phyloP scores from a whole-genome alignment of 208 protist species.

The Leishmania gerbilli region DNA sequence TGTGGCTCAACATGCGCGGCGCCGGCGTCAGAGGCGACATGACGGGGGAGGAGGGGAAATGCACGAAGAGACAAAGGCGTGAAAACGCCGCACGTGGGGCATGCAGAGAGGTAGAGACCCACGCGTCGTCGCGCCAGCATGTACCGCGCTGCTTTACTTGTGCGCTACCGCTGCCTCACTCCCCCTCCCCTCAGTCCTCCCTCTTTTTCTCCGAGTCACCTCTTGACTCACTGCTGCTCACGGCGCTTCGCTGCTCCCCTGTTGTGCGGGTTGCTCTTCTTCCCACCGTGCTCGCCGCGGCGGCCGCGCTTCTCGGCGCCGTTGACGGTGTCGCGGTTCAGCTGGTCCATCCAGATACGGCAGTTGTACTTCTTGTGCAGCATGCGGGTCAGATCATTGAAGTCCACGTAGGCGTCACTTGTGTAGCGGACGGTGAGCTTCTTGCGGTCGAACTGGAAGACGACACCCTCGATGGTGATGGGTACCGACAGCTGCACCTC shows the following conservation, averaged over 20 bases:
- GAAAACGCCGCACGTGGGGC: neutral
- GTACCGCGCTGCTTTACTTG: neutral
- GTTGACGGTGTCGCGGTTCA: conserved; percentile 68
- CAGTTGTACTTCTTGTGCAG: conserved; percentile 83
- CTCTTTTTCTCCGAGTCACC: neutral
- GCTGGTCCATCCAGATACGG: conserved; percentile 91
- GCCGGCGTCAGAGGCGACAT: neutral
- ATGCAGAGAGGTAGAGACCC: neutral
- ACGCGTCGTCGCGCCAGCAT: too few species aligned
- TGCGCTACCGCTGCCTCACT: neutral
- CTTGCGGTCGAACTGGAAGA: conserved; percentile 90
- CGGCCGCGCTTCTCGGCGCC: conserved; percentile 22
- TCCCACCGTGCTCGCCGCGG: conserved; percentile 18
- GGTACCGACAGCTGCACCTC: conserved; percentile 54
- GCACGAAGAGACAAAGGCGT: neutral
- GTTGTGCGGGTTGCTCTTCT: conserved; percentile 16
- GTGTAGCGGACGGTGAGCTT: conserved; percentile 90
- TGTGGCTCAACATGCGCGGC: neutral
- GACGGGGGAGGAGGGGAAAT: neutral
- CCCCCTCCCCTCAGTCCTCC: neutral
- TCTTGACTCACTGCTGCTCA: conserved; percentile 5
- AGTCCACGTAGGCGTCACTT: conserved; percentile 77
- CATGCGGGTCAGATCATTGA: conserved; percentile 71
- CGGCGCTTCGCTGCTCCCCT: conserved; percentile 17
- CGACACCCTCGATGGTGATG: conserved; percentile 69